Percentiles rank a stretch among this genome's conserved stretches.
phyloP scores from a whole-genome alignment of 2,329 filamentous ascomycete species.

The Harringtonia aguacate region DNA sequence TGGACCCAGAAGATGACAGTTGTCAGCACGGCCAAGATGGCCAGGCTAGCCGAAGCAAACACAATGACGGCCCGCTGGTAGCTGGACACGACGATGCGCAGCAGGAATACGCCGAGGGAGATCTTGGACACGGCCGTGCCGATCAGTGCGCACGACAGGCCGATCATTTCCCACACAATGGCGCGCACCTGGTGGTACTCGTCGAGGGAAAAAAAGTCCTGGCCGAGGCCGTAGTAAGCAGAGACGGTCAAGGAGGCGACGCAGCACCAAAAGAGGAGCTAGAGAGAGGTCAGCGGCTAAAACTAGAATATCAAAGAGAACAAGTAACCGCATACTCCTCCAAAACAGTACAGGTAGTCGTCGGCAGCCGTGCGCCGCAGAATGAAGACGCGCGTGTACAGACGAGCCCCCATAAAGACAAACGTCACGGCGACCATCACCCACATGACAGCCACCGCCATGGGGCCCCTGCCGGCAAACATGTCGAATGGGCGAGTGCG shows the following conservation, averaged over 20 bases:
- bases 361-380: conserved; percentile 24
- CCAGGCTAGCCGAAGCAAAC: conserved; percentile 18
- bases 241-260: conserved; percentile 23
- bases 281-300: no score
- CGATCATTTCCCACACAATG: conserved; percentile 28
- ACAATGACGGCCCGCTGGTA: conserved; percentile 23
- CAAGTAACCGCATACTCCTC: no score
- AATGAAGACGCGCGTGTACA: conserved; percentile 25
- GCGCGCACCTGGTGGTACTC: conserved; percentile 21
- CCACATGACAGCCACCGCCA: conserved; percentile 26
- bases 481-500: no score
- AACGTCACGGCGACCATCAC: conserved; percentile 21
- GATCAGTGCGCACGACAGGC: conserved; percentile 22
- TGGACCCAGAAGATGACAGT: no score
- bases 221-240: conserved; percentile 22
- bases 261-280: no score
- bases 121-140: conserved; percentile 28
- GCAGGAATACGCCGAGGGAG: conserved; percentile 26
- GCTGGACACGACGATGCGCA: conserved; percentile 23
- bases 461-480: no score
- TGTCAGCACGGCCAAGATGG: conserved; percentile 24
- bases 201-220: conserved; percentile 20
- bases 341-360: conserved; percentile 24
- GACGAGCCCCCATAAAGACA: conserved; percentile 21
- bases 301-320: no score